Evolutionary conservation across 1,284 basidiomycete genomes (phyloP).

Genomic region (Mycosarcoma maydis): DNA sequence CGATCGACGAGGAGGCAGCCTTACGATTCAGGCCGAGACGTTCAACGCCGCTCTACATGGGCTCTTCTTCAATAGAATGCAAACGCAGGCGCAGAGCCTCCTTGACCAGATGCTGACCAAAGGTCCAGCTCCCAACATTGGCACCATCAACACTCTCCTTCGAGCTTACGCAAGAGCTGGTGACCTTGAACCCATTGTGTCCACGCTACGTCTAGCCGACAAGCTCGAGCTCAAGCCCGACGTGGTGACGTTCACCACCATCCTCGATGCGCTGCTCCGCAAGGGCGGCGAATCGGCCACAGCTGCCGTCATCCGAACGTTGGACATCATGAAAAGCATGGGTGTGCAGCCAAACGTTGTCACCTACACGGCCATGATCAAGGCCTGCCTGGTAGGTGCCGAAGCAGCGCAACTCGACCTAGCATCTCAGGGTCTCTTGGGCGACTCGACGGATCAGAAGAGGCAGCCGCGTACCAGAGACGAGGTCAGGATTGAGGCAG

Average conservation of each 20-base stretch:
- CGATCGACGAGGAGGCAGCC: conserved; percentile 10
- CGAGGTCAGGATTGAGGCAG: conserved; percentile 41
- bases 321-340: conserved; percentile 51
- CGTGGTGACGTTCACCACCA: conserved; percentile 58
- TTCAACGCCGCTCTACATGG: conserved; percentile 58
- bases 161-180: conserved; percentile 44
- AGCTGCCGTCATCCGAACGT: conserved; percentile 34
- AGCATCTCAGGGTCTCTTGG: conserved; percentile 17
- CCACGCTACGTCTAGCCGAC: conserved; percentile 38
- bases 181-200: conserved; percentile 36
- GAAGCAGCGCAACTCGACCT: conserved; percentile 30
- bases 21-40: conserved; percentile 43
- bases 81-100: conserved; percentile 31
- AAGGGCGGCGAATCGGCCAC: conserved; percentile 37
- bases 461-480: background rate
- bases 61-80: conserved; percentile 24
- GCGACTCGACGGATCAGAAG: conserved; percentile 1
- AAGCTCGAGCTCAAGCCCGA: conserved; percentile 46
- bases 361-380: conserved; percentile 62
- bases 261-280: conserved; percentile 57
- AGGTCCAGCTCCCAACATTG: conserved; percentile 50
- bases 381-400: conserved; percentile 47
- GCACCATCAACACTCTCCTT: conserved; percentile 57
- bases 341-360: conserved; percentile 51
- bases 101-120: conserved; percentile 46